These are phyloP conservation scores for Ceraceosorus guamensis DNA, from an alignment of 1,284 basidiomycete genomes.

Conservation along the genomic window DNA sequence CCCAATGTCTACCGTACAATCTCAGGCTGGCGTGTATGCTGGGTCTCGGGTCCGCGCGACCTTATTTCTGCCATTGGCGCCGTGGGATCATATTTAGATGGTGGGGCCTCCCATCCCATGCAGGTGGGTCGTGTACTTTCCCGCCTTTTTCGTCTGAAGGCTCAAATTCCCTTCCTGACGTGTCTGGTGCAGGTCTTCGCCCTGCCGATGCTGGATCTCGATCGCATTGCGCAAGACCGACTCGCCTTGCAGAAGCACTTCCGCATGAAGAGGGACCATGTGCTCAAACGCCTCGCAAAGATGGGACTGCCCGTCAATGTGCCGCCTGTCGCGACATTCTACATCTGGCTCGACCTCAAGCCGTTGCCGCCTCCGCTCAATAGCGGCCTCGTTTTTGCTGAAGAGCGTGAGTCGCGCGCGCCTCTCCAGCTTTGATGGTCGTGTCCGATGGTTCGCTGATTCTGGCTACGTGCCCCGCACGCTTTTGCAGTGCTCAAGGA, in stretches of 20 bases:
- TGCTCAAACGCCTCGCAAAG: constrained; percentile 68
- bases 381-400: constrained; percentile 87
- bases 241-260: constrained; percentile 60
- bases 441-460: too few relatives aligned
- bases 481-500: constrained; percentile 59
- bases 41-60: constrained; percentile 64
- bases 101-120: constrained; percentile 32
- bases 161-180: too few relatives aligned
- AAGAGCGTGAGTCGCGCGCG: constrained; percentile 57
- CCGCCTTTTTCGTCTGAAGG: too few relatives aligned
- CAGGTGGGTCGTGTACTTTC: constrained; percentile 12
- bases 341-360: constrained; percentile 82
- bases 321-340: constrained; percentile 47
- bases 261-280: constrained; percentile 80
- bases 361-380: constrained; percentile 70
- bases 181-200: constrained; percentile 11
- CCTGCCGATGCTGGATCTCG: constrained; percentile 47
- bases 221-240: constrained; percentile 65
- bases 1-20: too few relatives aligned
- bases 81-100: constrained; percentile 33
- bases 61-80: constrained; percentile 34
- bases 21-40: constrained; percentile 71
- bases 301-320: constrained; percentile 51
- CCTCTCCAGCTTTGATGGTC: too few relatives aligned
- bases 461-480: too few relatives aligned